A percentile compares a stretch with the other conserved stretches of the same genome.
phyloP scores from a whole-genome alignment of 2,329 filamentous ascomycete species.

The Aspergillus texensis region DNA sequence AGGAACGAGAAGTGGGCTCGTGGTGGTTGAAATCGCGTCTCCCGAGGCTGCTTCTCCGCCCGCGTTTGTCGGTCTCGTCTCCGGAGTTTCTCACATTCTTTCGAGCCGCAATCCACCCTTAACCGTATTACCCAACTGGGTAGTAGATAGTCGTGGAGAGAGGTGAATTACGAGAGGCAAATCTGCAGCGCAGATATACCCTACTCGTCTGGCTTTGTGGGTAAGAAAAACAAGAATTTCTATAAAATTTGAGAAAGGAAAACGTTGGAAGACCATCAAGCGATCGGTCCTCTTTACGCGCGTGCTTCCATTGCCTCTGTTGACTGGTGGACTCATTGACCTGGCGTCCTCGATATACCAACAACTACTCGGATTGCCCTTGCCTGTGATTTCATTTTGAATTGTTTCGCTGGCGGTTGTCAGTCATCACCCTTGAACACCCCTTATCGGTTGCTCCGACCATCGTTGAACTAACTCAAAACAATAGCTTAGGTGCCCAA shows the following conservation, averaged over 20 bases:
- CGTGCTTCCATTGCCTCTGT: constrained; percentile 14
- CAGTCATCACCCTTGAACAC: constrained; percentile 13
- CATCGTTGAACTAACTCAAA: constrained; percentile 19
- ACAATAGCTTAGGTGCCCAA: constrained; percentile 22
- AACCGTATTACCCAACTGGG: constrained; percentile 26
- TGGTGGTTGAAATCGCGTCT: constrained; percentile 22
- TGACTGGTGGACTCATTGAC: constrained; percentile 22
- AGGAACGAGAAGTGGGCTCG: constrained; percentile 14
- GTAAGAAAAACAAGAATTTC: constrained; percentile 8
- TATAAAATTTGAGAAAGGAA: constrained; percentile 17
- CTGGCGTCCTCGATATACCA: constrained; percentile 25
- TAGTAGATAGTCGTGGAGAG: constrained; percentile 27
- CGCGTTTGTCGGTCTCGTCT: constrained; percentile 24
- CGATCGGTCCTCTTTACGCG: constrained; percentile 3
- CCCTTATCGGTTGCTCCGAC: constrained; percentile 23
- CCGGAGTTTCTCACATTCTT: constrained; percentile 26
- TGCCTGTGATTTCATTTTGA: constrained; percentile 20
- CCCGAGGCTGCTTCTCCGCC: constrained; percentile 25
- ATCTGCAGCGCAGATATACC: constrained; percentile 37
- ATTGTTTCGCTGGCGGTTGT: constrained; percentile 14
- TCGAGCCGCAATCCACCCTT: constrained; percentile 23
- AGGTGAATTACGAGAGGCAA: constrained; percentile 23
- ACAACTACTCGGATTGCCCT: constrained; percentile 11
- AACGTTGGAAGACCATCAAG: constrained; percentile 10
- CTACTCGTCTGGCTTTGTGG: constrained; percentile 20